Base-by-base conservation (phyloP, 768 basidiomycete genomes). In the Guyanaporus albipodus region DNA sequence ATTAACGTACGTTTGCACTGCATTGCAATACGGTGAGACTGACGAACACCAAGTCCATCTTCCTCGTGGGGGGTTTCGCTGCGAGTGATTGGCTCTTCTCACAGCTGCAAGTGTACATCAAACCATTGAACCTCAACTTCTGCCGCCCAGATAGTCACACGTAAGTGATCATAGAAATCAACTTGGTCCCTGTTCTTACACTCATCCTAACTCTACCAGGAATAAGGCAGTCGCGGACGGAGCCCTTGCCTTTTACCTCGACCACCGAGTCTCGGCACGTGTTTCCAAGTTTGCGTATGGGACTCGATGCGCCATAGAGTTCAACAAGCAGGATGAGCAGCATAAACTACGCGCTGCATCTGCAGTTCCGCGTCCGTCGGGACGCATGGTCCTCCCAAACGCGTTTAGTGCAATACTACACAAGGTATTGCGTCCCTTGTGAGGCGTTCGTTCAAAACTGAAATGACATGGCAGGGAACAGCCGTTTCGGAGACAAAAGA, bases 121-220 rank as follows among this genome's bases (percentile, higher is more conserved):
- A 50, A 18, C 61, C 64, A 0, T 44, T 67, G 11, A 64, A 68
- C 2, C 42, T 79, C 27, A 61, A 67, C 18, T 66, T 81, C 31
- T 68, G 70, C 46, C 70, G 78, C 4, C 79, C 78, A 6, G 76
- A 80, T 44, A 71, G 70, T 26, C 74, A 77, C 56, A 69, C 78
- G 80, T 78, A 11, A 49, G 61, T 22, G 46, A 65, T 61, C 12
- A 6, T 33, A 17, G 7, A 28, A 12, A 22, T n/a, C 2, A 28
- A 23, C 8, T 19, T 8, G n/a, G 10, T 15, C 46, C 29, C 31
- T n/a, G 8, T 38, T 23, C 15, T 24, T 10, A 8, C 6, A 38
- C 23, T 37, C 8, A 40, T 27, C 8, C n/a, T 6, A 7, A 28
- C 40, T 22, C 5, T n/a, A 6, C n/a, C 42, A 75, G 75, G 23